Percentiles rank a stretch among this genome's conserved stretches.
Evolutionary conservation across 345 rosid species (phyloP).

Genomic region (Pistacia integerrima): DNA sequence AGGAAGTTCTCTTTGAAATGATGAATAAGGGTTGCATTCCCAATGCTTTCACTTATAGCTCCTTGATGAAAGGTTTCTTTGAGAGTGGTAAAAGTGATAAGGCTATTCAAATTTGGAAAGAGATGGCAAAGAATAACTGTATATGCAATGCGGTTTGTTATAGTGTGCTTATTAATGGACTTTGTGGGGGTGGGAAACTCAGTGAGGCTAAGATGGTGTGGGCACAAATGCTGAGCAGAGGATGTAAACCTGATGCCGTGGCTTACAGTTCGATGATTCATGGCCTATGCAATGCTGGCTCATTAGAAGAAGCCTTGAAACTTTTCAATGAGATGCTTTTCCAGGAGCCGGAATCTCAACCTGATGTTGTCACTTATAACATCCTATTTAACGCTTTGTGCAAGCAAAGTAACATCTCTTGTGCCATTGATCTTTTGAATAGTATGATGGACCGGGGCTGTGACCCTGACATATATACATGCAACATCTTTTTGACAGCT

Average conservation of each 20-base stretch:
- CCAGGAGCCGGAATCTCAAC: slow-evolving; percentile 63
- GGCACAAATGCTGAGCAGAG: slow-evolving; percentile 71
- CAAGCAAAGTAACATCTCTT: slow-evolving; percentile 53
- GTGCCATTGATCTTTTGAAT: slow-evolving; percentile 80
- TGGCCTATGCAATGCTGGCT: slow-evolving; percentile 72
- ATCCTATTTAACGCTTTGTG: slow-evolving; percentile 78
- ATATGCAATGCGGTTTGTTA: slow-evolving; percentile 58
- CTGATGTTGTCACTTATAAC: slow-evolving; percentile 88
- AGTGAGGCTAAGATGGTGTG: slow-evolving; percentile 71
- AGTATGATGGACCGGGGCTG: slow-evolving; percentile 74
- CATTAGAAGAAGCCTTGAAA: slow-evolving; percentile 65
- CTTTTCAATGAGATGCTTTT: slow-evolving; percentile 89
- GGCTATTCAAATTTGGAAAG: slow-evolving; percentile 80
- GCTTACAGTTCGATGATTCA: slow-evolving; percentile 85
- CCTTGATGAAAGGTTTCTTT: slow-evolving; percentile 83
- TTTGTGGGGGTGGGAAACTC: slow-evolving; percentile 65
- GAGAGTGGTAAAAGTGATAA: slow-evolving; percentile 51
- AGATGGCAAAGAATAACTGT: slow-evolving; percentile 47
- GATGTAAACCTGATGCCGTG: slow-evolving; percentile 76
- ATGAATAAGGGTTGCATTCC: slow-evolving; percentile 57
- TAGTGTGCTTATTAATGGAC: slow-evolving; percentile 76
- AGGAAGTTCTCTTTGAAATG: slow-evolving; percentile 59
- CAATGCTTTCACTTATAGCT: slow-evolving; percentile 85
- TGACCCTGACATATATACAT: slow-evolving; percentile 80
- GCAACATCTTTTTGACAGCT: slow-evolving; percentile 43